Evolutionary conservation across 768 basidiomycete genomes (phyloP), one percentile per base, ranked within the genome.

Genomic region (Suillus subalutaceus): DNA sequence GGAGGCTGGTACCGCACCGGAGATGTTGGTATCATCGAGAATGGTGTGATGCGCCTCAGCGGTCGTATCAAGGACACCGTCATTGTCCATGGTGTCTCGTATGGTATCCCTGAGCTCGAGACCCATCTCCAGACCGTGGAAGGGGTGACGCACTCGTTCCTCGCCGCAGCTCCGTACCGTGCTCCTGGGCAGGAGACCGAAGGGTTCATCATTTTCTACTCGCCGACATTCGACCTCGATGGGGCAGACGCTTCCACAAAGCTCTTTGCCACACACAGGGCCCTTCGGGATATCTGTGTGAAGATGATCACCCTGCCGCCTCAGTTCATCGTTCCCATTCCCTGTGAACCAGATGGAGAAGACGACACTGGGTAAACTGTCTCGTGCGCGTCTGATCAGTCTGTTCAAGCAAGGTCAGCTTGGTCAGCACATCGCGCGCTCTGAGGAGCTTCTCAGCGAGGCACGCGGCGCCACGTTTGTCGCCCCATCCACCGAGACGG

Each of bases 1-100:
- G 84, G 82, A 15, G 79, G 84, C 7, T 89, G 87, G 87, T 84
- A 85, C 74, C 83, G 81, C 67, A 88, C 87, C 16, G 88, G 88
- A 1, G 88, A 89, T 68, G 73, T 84, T 9, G 85, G 82, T 3
- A 71, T 77, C 43, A 71, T 84, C 15, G 66, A 73, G 50, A 71
- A 74, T 9, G 75, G 77, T 6, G 73, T 72, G 62, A 72, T 84
- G 63, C 74, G 73, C 44, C 69, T 82, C 26, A 72, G 78, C 59
- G 79, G 80, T 3, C 73, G 80, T 59, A 78, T 80, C 68, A 81
- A 81, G 67, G 79, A 80, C 59, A 75, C 72, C 44, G 70, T 81
- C 66, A 80, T 79, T 56, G 78, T 81, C 66, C 79, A 81, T 63
- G 79, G 80, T 30, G 75, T 78, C 63, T 77, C 79, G 37, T 74